These are phyloP conservation scores for Cystofilobasidium macerans DNA, from an alignment of 768 basidiomycete species.

Conservation along the genomic window DNA sequence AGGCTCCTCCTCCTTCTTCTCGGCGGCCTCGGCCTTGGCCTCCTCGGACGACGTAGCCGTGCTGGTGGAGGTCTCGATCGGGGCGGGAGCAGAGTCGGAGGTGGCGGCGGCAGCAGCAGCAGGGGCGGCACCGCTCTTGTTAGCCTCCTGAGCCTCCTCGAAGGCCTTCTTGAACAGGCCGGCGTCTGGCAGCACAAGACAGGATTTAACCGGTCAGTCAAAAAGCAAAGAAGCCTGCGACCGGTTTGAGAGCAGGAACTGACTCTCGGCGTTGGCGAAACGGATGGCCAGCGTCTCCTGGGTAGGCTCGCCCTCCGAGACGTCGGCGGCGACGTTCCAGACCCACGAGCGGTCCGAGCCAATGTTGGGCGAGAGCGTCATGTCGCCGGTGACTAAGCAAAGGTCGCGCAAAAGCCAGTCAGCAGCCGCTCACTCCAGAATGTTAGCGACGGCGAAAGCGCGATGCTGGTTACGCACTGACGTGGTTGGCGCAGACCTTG, in stretches of 20 bases:
- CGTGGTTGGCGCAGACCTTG: constrained; percentile 98
- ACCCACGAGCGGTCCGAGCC: constrained; percentile 99
- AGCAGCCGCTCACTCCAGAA: not conserved
- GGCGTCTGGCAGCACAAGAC: constrained; percentile 50
- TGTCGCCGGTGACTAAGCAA: constrained; percentile 65
- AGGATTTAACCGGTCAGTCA: not conserved
- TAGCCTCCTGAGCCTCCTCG: constrained; percentile 51
- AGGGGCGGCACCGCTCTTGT: not conserved
- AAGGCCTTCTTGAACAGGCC: constrained; percentile 78
- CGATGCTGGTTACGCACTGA: constrained; percentile 46
- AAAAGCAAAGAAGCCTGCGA: constrained; percentile 19
- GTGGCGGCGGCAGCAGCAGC: not conserved
- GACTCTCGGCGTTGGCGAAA: constrained; percentile 92
- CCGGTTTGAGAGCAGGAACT: constrained; percentile 35
- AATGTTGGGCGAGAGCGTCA: constrained; percentile 93
- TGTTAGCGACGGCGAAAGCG: not conserved
- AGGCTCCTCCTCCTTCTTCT: constrained; percentile 8
- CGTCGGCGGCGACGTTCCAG: constrained; percentile 93
- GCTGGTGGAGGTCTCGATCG: not conserved
- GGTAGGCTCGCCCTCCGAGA: constrained; percentile 77
- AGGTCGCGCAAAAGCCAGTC: not conserved
- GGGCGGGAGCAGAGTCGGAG: not conserved
- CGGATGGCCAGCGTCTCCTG: constrained; percentile 95
- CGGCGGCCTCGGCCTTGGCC: constrained; percentile 3
- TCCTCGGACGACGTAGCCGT: constrained; percentile 4